A percentile compares a stretch with the other conserved stretches of the same genome.
Evolutionary conservation across 2,329 filamentous ascomycete species (phyloP).

Genomic region (Colletotrichum chrysophilum): DNA sequence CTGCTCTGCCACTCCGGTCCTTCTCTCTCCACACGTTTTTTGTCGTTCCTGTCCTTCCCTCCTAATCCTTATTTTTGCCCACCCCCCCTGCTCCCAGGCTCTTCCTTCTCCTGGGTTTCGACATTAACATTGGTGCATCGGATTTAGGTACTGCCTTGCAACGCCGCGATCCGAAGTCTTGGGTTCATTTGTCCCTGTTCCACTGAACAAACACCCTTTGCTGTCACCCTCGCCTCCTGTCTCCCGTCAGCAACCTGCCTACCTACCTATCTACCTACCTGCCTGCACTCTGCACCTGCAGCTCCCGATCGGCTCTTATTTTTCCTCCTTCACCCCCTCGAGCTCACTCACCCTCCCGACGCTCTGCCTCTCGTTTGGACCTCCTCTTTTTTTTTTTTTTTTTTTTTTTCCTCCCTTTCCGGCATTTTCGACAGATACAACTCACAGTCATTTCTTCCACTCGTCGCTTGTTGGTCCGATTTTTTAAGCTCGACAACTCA

Average conservation of each 20-base stretch:
- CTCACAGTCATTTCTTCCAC: slow-evolving; percentile 2
- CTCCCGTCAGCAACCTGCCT: not conserved
- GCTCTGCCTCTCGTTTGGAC: slow-evolving; percentile 7
- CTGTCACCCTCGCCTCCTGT: not conserved
- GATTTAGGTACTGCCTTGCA: slow-evolving; percentile 2
- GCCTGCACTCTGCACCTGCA: not conserved
- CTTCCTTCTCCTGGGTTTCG: not conserved
- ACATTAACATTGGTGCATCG: slow-evolving; percentile 6
- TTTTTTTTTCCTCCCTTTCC: no score
- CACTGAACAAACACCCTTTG: slow-evolving; percentile 1
- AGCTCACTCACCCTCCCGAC: not conserved
- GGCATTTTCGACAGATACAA: not conserved
- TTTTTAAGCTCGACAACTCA: slow-evolving; percentile 9
- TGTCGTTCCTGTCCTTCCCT: not conserved
- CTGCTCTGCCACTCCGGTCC: not conserved
- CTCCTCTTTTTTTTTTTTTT: not conserved
- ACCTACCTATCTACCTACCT: not conserved
- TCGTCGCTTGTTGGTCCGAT: not conserved
- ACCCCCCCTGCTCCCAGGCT: not conserved
- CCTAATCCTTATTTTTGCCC: not conserved
- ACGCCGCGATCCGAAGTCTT: slow-evolving; percentile 7
- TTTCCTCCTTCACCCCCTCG: slow-evolving; percentile 2
- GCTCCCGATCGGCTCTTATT: not conserved
- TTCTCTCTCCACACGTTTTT: slow-evolving; percentile 2
- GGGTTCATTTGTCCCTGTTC: slow-evolving; percentile 9